Percentiles rank a stretch among this genome's conserved stretches.
phyloP scores from a whole-genome alignment of 768 basidiomycete genomes.

The Tricholoma sp. region DNA sequence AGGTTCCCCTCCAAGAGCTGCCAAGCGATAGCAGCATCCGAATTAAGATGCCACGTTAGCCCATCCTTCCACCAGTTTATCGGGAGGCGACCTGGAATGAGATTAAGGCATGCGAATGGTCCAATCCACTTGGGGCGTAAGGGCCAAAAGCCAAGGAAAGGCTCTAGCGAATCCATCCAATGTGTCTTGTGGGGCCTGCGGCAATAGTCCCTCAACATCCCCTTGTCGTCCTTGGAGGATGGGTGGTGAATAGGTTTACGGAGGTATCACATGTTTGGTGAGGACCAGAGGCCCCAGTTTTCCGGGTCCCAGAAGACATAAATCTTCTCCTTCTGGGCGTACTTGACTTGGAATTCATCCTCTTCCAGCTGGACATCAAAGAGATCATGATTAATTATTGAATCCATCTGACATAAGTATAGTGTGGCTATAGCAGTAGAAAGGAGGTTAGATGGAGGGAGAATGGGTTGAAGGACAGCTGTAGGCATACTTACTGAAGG shows the following conservation, averaged over 20 bases:
- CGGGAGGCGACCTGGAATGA: not conserved
- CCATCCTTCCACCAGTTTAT: not conserved
- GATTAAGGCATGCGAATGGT: not conserved
- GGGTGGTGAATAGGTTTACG: not conserved
- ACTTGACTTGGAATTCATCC: not conserved
- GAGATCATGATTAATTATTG: too few species aligned
- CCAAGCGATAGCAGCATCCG: not conserved
- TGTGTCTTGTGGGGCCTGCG: not conserved
- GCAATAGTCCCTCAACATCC: not conserved
- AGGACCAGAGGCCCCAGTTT: conserved; percentile 1
- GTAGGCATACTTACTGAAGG: too few species aligned
- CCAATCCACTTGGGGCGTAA: not conserved
- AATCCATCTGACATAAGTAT: too few species aligned
- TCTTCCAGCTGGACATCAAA: not conserved
- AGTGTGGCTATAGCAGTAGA: too few species aligned
- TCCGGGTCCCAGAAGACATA: conserved; percentile 1
- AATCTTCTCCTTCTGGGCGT: not conserved
- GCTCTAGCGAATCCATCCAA: not conserved
- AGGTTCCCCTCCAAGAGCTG: not conserved
- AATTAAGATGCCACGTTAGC: not conserved
- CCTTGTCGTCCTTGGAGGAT: not conserved
- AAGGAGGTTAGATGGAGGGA: too few species aligned
- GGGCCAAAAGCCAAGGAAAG: conserved; percentile 7
- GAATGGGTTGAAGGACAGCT: too few species aligned
- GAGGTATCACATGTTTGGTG: not conserved